These are phyloP conservation scores for Pythium periplocum DNA, from an alignment of 352 stramenopile genomes.

Conservation along the genomic window DNA sequence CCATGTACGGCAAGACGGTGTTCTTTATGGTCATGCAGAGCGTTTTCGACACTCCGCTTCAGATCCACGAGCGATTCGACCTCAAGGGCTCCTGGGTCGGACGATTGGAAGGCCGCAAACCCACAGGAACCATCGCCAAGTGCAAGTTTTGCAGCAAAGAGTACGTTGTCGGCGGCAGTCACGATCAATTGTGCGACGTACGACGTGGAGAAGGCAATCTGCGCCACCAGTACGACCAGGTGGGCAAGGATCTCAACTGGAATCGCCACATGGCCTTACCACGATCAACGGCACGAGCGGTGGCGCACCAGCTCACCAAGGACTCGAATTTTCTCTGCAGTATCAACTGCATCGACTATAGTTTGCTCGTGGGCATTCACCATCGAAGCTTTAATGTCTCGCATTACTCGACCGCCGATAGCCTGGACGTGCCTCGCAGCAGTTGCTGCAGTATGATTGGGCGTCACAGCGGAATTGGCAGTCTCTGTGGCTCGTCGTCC, in stretches of 20 bases:
- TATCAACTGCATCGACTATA: conserved; percentile 96
- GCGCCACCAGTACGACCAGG: conserved; percentile 73
- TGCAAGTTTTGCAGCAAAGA: conserved; percentile 75
- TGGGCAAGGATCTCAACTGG: conserved; percentile 83
- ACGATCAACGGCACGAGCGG: conserved; percentile 37
- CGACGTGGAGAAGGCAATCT: conserved; percentile 56
- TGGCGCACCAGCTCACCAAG: conserved; percentile 65
- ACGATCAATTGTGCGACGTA: conserved; percentile 66
- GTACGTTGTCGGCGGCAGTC: conserved; percentile 58
- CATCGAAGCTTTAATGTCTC: conserved; percentile 85
- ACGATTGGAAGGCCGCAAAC: conserved; percentile 64
- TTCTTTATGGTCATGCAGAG: conserved; percentile 86
- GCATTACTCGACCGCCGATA: conserved; percentile 55
- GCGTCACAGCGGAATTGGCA: conserved; percentile 10
- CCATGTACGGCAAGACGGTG: conserved; percentile 82
- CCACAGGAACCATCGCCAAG: conserved; percentile 51
- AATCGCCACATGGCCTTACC: conserved; percentile 76
- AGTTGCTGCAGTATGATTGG: conserved; percentile 10
- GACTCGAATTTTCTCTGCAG: conserved; percentile 89
- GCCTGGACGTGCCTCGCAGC: conserved; percentile 28
- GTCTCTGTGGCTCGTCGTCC: conserved; percentile 18
- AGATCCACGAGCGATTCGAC: conserved; percentile 81
- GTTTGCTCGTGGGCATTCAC: conserved; percentile 91
- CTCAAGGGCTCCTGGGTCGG: conserved; percentile 86
- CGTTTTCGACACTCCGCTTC: conserved; percentile 69